Conservation (phyloP, 345 rosid species). For the Cardamine occulta region DNA sequence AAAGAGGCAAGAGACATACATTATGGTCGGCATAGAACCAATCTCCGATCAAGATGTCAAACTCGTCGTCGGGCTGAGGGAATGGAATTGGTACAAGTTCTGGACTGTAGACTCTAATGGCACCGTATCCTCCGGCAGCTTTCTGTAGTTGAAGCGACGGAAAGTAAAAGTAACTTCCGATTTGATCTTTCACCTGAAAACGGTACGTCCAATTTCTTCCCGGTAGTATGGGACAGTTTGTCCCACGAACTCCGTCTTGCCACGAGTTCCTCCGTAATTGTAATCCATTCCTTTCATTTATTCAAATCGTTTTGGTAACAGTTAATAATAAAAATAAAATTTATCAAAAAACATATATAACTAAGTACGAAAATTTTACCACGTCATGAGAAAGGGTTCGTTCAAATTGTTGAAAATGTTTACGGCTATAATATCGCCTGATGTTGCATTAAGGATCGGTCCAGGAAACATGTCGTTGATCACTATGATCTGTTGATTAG, state of each 20-base stretch:
- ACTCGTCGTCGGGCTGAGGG: conserved; percentile 59
- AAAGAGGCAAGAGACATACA: conserved; percentile 35
- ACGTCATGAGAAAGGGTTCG: conserved; percentile 72
- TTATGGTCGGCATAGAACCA: conserved; percentile 59
- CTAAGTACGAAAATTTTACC: conserved; percentile 39
- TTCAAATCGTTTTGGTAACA: background rate
- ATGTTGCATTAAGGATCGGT: conserved; percentile 62
- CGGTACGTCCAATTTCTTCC: conserved; percentile 68
- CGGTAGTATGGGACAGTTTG: conserved; percentile 76
- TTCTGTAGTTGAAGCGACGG: conserved; percentile 67
- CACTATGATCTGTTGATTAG: conserved; percentile 50
- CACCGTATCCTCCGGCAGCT: conserved; percentile 78
- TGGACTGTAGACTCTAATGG: conserved; percentile 60
- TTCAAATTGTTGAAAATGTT: conserved; percentile 60
- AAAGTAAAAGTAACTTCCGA: conserved; percentile 73
- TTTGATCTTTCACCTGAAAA: conserved; percentile 79
- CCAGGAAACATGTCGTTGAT: conserved; percentile 75
- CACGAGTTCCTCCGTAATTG: conserved; percentile 73
- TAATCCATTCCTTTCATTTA: conserved; percentile 62
- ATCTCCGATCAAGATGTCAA: conserved; percentile 76
- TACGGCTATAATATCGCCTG: conserved; percentile 52
- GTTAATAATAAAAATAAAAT: background rate
- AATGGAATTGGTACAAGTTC: conserved; percentile 60
- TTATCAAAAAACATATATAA: background rate
- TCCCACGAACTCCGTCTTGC: conserved; percentile 83